These are phyloP conservation scores for Gnomoniopsis sp. DNA, from an alignment of 2,329 filamentous ascomycete species.

Conservation along the genomic window DNA sequence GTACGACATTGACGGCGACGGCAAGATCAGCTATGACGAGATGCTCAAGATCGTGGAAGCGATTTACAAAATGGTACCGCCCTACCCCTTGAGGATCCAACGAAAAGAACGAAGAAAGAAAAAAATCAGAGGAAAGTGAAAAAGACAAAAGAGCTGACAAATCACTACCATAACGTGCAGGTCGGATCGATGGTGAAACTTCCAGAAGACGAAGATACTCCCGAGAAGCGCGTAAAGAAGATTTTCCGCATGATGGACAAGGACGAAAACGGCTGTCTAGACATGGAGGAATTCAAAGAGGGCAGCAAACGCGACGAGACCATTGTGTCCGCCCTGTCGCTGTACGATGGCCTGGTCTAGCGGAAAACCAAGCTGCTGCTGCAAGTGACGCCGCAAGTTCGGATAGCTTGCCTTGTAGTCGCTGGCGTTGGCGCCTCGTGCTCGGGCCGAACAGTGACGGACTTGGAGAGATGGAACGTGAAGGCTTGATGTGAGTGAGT, in stretches of 20 bases:
- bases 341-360: constrained; percentile 93
- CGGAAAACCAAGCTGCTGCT: not conserved
- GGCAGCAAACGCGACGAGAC: constrained; percentile 98
- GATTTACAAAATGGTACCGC: constrained; percentile 97
- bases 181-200: constrained; percentile 99
- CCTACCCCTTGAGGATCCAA: too few relatives aligned
- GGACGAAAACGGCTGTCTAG: constrained; percentile 95
- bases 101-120: not conserved
- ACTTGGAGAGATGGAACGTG: too few relatives aligned
- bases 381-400: not conserved
- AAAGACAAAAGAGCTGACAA: not conserved
- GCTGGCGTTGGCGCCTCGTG: too few relatives aligned
- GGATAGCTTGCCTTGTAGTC: too few relatives aligned
- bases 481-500: not conserved
- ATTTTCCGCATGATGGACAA: constrained; percentile 99
- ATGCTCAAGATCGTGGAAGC: constrained; percentile 99
- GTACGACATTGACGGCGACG: constrained; percentile 98
- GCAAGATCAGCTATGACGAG: constrained; percentile 98
- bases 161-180: constrained; percentile 40
- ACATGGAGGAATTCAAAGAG: constrained; percentile 98
- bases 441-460: too few relatives aligned
- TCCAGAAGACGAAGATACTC: constrained; percentile 97
- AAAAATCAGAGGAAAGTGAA: not conserved
- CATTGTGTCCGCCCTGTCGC: constrained; percentile 91
- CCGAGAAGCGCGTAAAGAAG: constrained; percentile 95